These are phyloP conservation scores for Tranzscheliella williamsii DNA, from an alignment of 1,284 basidiomycete species.

Conservation along the genomic window DNA sequence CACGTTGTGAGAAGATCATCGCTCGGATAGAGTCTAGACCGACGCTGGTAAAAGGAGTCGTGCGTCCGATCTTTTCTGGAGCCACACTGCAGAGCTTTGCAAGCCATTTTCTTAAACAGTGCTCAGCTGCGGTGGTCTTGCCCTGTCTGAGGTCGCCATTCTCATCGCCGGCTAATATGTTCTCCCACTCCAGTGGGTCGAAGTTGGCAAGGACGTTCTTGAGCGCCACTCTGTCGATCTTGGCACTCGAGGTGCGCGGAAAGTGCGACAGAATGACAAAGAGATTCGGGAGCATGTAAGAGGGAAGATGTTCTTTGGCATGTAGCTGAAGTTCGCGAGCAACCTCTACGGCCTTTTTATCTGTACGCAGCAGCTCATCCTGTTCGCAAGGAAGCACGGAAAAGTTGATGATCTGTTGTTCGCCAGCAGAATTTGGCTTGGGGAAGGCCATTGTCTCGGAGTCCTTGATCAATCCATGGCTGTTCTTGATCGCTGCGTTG, in stretches of 20 bases:
- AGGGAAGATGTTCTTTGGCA: slow-evolving; percentile 44
- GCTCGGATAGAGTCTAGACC: slow-evolving; percentile 59
- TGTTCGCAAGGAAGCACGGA: slow-evolving; percentile 43
- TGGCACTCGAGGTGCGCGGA: slow-evolving; percentile 61
- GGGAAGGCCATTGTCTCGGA: slow-evolving; percentile 57
- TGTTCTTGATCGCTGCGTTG: slow-evolving; percentile 59
- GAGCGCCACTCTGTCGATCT: slow-evolving; percentile 61
- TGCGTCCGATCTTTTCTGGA: slow-evolving; percentile 39
- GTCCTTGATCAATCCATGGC: slow-evolving; percentile 47
- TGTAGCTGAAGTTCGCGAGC: slow-evolving; percentile 41
- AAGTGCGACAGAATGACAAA: slow-evolving; percentile 59
- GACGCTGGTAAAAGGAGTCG: slow-evolving; percentile 51
- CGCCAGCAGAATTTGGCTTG: slow-evolving; percentile 29
- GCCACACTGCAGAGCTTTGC: slow-evolving; percentile 44
- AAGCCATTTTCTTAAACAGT: slow-evolving; percentile 36
- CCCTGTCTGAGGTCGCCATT: slow-evolving; percentile 12
- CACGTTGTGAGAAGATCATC: slow-evolving; percentile 50
- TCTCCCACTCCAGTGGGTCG: slow-evolving; percentile 56
- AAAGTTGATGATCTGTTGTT: slow-evolving; percentile 59
- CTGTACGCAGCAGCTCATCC: slow-evolving; percentile 35
- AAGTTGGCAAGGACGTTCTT: slow-evolving; percentile 46
- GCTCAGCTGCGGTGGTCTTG: slow-evolving; percentile 12
- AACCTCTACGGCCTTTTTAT: slow-evolving; percentile 37
- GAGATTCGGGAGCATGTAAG: slow-evolving; percentile 59
- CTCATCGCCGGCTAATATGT: slow-evolving; percentile 32